Conservation (phyloP, 2,329 filamentous ascomycete genomes). For the Stagonosporopsis rhizophila region DNA sequence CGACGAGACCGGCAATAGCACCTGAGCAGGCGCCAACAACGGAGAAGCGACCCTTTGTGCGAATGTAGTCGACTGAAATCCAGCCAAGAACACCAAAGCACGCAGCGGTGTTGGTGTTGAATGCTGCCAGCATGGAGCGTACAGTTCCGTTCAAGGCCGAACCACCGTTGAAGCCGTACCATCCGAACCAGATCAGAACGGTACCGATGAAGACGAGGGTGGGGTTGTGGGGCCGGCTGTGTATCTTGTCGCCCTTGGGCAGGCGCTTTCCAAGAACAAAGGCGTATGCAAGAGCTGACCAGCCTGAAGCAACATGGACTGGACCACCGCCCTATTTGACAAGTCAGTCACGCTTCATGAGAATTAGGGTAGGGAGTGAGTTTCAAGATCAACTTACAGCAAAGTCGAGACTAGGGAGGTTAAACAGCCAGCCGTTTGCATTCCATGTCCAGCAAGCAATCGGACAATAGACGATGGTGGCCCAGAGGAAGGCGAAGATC, state of each 20-base stretch:
- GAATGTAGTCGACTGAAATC: slow-evolving; percentile 61
- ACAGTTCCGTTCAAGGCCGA: slow-evolving; percentile 58
- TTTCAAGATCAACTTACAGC: slow-evolving; percentile 47
- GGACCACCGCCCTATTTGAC: slow-evolving; percentile 60
- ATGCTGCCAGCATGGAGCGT: slow-evolving; percentile 62
- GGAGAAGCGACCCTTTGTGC: slow-evolving; percentile 60
- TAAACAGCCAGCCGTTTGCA: slow-evolving; percentile 67
- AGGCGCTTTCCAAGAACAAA: slow-evolving; percentile 67
- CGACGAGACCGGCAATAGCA: slow-evolving; percentile 66
- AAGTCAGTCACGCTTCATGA: neutral
- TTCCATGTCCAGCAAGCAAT: slow-evolving; percentile 75
- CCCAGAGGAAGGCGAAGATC: slow-evolving; percentile 69
- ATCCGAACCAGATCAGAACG: slow-evolving; percentile 70
- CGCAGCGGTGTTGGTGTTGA: slow-evolving; percentile 66
- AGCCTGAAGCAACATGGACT: slow-evolving; percentile 69
- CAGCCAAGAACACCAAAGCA: slow-evolving; percentile 62
- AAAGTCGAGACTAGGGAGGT: slow-evolving; percentile 66
- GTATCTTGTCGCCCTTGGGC: slow-evolving; percentile 56
- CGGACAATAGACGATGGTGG: slow-evolving; percentile 69
- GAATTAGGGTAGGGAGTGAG: neutral
- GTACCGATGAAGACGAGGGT: slow-evolving; percentile 70
- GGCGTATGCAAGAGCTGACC: slow-evolving; percentile 68
- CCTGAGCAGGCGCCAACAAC: slow-evolving; percentile 65
- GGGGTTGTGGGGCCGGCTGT: slow-evolving; percentile 67
- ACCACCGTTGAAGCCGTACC: slow-evolving; percentile 67